Percentiles rank a stretch among this genome's conserved stretches.
These are phyloP conservation scores for Mortierella sp. DNA, from an alignment of 371 early-diverging fungal genomes.

Conservation along the genomic window DNA sequence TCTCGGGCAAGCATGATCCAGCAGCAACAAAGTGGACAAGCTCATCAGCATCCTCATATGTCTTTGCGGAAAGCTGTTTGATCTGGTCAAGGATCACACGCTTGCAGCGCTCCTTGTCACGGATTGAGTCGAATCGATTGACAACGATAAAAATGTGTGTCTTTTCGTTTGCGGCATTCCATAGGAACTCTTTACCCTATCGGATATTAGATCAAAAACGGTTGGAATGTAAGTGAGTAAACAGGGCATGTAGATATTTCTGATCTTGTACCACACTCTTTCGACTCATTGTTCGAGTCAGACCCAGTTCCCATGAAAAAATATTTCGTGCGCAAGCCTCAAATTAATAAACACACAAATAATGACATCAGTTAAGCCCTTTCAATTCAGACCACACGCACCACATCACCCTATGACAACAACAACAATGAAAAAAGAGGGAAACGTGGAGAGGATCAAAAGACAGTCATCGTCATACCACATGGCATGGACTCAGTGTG, in stretches of 20 bases:
- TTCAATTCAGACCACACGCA: neutral
- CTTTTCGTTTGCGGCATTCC: constrained; percentile 96
- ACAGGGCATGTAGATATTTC: neutral
- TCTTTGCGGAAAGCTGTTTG: constrained; percentile 89
- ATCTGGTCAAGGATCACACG: constrained; percentile 95
- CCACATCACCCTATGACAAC: constrained; percentile 9
- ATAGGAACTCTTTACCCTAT: constrained; percentile 94
- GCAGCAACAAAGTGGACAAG: constrained; percentile 98
- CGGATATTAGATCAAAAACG: neutral
- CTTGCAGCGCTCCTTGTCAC: constrained; percentile 93
- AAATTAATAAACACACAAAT: constrained; percentile 5
- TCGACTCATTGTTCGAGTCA: neutral
- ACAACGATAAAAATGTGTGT: constrained; percentile 98
- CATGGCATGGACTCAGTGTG: constrained; percentile 1
- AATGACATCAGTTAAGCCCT: constrained; percentile 11
- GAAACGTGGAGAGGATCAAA: neutral
- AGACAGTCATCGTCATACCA: constrained; percentile 8
- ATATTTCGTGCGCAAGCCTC: neutral
- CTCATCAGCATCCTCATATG: constrained; percentile 90
- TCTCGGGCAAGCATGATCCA: constrained; percentile 62
- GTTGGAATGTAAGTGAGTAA: neutral
- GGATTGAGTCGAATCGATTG: constrained; percentile 96
- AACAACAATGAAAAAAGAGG: neutral
- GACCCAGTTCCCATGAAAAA: constrained; percentile 17
- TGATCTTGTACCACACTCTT: neutral